Percentiles rank a stretch among this genome's conserved stretches.
Conservation (phyloP, 805 yeast genomes). For the Wickerhamomyces canadensis region DNA sequence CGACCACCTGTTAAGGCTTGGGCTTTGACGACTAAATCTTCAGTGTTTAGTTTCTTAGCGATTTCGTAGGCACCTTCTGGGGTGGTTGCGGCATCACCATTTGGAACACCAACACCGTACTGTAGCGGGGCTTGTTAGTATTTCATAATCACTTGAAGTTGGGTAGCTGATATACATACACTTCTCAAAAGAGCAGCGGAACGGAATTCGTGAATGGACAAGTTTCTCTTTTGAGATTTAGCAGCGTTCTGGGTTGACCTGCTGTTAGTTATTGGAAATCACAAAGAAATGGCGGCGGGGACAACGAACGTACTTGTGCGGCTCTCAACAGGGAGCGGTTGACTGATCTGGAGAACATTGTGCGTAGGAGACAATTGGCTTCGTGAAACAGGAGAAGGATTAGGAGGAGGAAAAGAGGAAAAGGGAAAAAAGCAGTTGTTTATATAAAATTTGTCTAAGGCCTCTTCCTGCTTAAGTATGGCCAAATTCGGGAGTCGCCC, state of each 20-base stretch:
- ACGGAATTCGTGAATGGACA: slow-evolving; percentile 94
- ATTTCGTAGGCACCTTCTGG: slow-evolving; percentile 81
- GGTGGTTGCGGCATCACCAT: slow-evolving; percentile 86
- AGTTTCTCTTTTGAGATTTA: slow-evolving; percentile 46
- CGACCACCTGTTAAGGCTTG: slow-evolving; percentile 99
- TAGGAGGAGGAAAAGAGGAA: no score
- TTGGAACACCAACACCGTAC: slow-evolving; percentile 88
- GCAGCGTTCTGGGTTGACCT: slow-evolving; percentile 9
- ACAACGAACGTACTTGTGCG: slow-evolving; percentile 10
- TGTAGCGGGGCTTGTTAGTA: not conserved
- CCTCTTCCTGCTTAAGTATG: no score
- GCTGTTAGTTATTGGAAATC: slow-evolving; percentile 4
- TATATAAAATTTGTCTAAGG: no score
- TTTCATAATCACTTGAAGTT: not conserved
- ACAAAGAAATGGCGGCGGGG: no score
- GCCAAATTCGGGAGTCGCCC: no score
- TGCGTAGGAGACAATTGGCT: not conserved
- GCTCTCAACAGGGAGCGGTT: slow-evolving; percentile 17
- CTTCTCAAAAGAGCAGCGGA: slow-evolving; percentile 77
- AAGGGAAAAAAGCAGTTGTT: no score
- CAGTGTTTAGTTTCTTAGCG: slow-evolving; percentile 70
- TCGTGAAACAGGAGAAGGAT: no score
- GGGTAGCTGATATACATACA: slow-evolving; percentile 2
- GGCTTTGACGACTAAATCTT: slow-evolving; percentile 92
- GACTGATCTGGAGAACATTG: slow-evolving; percentile 14